These are phyloP conservation scores for Sicyos baderoa DNA, from an alignment of 306 rosid genomes.

Conservation along the genomic window DNA sequence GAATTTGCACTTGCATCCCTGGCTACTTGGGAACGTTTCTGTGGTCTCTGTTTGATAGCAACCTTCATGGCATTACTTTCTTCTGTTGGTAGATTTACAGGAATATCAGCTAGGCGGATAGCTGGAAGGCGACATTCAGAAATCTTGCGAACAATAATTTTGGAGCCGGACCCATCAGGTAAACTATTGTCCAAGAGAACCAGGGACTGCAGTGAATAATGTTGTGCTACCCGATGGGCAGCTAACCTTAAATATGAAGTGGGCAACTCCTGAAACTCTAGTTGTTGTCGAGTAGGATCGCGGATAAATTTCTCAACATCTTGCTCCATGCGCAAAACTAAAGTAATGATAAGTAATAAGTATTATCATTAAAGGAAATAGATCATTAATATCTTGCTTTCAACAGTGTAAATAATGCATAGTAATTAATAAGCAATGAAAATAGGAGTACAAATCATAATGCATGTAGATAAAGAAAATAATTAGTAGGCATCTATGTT, in stretches of 20 bases:
- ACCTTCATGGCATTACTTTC: conserved; percentile 54
- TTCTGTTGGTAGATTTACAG: conserved; percentile 58
- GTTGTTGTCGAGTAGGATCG: conserved; percentile 76
- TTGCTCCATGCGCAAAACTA: conserved; percentile 95
- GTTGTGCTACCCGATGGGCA: conserved; percentile 98
- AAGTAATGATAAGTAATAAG: conserved; percentile 17
- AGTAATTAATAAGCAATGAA: neutral
- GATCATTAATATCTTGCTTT: neutral
- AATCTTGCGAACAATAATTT: conserved; percentile 82
- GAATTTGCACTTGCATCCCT: conserved; percentile 44
- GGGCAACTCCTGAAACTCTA: conserved; percentile 91
- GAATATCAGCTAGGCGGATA: conserved; percentile 87
- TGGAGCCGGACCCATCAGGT: conserved; percentile 90
- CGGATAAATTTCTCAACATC: conserved; percentile 77
- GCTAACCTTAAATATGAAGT: conserved; percentile 94
- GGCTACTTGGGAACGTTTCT: conserved; percentile 39
- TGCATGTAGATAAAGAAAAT: neutral
- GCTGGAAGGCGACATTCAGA: conserved; percentile 63
- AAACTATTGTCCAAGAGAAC: conserved; percentile 72
- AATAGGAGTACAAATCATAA: neutral
- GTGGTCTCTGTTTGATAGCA: conserved; percentile 94
- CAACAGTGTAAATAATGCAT: neutral
- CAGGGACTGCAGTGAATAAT: conserved; percentile 87
- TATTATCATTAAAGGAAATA: neutral
- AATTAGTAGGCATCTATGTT: neutral